A percentile compares a stretch with the other conserved stretches of the same genome.
phyloP scores from a whole-genome alignment of 1,284 basidiomycete genomes.

The Ganoderma meredithae region DNA sequence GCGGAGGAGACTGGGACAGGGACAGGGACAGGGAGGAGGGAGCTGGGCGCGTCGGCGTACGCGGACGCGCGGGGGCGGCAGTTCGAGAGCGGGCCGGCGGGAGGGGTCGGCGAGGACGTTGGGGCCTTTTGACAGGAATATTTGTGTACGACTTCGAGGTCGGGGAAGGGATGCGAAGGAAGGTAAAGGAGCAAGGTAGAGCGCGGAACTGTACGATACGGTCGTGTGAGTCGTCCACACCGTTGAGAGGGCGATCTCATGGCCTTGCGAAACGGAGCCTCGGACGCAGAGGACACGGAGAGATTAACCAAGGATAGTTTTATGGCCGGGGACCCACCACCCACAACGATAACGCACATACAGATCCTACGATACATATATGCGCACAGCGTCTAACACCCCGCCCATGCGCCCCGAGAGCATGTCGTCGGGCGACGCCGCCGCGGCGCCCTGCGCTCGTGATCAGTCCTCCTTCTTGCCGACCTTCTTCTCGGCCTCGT shows the following conservation, averaged over 20 bases:
- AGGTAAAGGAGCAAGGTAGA: too few relatives aligned
- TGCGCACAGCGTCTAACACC: slow-evolving; percentile 1
- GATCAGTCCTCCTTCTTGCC: slow-evolving; percentile 81
- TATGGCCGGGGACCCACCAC: slow-evolving; percentile 8
- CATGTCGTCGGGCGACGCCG: neutral
- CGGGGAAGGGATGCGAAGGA: too few relatives aligned
- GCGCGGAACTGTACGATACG: too few relatives aligned
- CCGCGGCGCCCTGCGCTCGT: too few relatives aligned
- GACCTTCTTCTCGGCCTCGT: slow-evolving; percentile 86
- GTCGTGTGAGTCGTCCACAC: too few relatives aligned
- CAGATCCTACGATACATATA: slow-evolving; percentile 25
- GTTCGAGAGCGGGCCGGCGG: slow-evolving; percentile 33
- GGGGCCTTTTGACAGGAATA: too few relatives aligned
- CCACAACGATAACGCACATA: slow-evolving; percentile 10
- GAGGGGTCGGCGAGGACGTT: slow-evolving; percentile 29
- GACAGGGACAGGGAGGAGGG: slow-evolving; percentile 13
- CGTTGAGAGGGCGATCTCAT: too few relatives aligned
- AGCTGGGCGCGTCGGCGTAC: slow-evolving; percentile 39
- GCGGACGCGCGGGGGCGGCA: slow-evolving; percentile 36
- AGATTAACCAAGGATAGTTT: slow-evolving; percentile 26
- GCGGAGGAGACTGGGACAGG: slow-evolving; percentile 2
- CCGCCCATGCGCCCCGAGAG: neutral
- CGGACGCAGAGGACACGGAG: neutral
- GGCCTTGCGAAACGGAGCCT: too few relatives aligned
- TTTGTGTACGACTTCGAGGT: too few relatives aligned